Evolutionary conservation across 805 yeast genomes (phyloP).

Genomic region (Zygosaccharomyces bailii): DNA sequence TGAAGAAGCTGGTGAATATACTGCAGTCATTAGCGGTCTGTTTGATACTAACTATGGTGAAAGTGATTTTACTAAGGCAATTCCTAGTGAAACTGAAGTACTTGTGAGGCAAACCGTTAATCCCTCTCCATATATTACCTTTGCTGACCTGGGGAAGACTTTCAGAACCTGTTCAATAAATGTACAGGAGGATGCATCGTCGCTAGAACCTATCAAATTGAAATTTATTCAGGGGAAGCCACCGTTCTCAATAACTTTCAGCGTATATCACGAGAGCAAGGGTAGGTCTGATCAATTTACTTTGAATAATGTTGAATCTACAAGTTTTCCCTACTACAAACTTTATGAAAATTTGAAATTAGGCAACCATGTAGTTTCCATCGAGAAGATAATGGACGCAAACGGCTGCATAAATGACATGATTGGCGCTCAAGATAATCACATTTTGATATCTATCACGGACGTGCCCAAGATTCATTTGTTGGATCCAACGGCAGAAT

Average conservation of each 20-base stretch:
- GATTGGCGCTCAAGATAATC: slow-evolving; percentile 37
- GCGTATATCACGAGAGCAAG: slow-evolving; percentile 56
- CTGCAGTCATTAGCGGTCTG: slow-evolving; percentile 56
- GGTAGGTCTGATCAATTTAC: slow-evolving; percentile 49
- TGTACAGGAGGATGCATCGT: slow-evolving; percentile 32
- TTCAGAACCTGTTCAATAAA: slow-evolving; percentile 49
- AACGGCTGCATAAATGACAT: slow-evolving; percentile 61
- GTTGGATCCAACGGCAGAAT: slow-evolving; percentile 44
- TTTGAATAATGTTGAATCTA: slow-evolving; percentile 42
- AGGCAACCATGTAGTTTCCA: slow-evolving; percentile 66
- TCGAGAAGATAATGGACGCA: slow-evolving; percentile 59
- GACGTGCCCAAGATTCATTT: slow-evolving; percentile 68
- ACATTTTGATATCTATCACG: slow-evolving; percentile 57
- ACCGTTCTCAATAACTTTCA: slow-evolving; percentile 59
- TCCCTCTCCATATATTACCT: slow-evolving; percentile 57
- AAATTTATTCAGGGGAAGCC: slow-evolving; percentile 49
- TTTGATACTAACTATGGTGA: slow-evolving; percentile 61
- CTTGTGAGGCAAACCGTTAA: slow-evolving; percentile 51
- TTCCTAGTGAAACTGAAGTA: slow-evolving; percentile 31
- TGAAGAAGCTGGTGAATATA: slow-evolving; percentile 55
- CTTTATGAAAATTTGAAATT: slow-evolving; percentile 52
- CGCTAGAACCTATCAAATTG: slow-evolving; percentile 52
- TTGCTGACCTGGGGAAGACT: slow-evolving; percentile 45
- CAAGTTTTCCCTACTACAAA: slow-evolving; percentile 39
- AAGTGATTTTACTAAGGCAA: slow-evolving; percentile 34